Conservation (phyloP, 2,329 filamentous ascomycete genomes). For the Fusarium neocosmosporiellum region DNA sequence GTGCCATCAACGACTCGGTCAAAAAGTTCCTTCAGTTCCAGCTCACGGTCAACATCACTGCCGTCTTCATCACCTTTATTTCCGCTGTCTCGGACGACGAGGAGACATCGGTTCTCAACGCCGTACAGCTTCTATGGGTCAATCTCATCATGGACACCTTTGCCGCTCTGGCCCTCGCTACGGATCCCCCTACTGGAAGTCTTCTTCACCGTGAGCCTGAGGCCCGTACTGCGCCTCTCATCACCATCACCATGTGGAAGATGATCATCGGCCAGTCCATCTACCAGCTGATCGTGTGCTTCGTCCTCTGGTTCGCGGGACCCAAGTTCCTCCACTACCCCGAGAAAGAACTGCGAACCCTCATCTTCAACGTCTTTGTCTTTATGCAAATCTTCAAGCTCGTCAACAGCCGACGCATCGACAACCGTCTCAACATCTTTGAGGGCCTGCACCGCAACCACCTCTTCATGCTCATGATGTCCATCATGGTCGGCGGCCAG, state of each 20-base stretch:
- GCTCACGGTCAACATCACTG: slow-evolving; percentile 77
- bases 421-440: slow-evolving; percentile 90
- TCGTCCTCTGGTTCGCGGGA: slow-evolving; percentile 71
- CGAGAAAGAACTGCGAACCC: slow-evolving; percentile 59
- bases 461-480: slow-evolving; percentile 42
- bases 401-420: slow-evolving; percentile 74
- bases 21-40: slow-evolving; percentile 77
- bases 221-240: slow-evolving; percentile 75
- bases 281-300: slow-evolving; percentile 68
- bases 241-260: slow-evolving; percentile 77
- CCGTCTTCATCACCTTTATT: slow-evolving; percentile 72
- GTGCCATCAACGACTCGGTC: slow-evolving; percentile 74
- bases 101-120: slow-evolving; percentile 71
- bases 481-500: slow-evolving; percentile 44
- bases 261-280: slow-evolving; percentile 72
- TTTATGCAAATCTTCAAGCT: slow-evolving; percentile 81
- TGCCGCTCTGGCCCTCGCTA: slow-evolving; percentile 72
- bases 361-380: slow-evolving; percentile 77
- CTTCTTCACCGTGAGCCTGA: slow-evolving; percentile 65
- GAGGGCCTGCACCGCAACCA: slow-evolving; percentile 65
- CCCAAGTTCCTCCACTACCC: slow-evolving; percentile 61
- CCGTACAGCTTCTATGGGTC: slow-evolving; percentile 75
- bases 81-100: slow-evolving; percentile 65
- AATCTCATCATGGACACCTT: slow-evolving; percentile 78
- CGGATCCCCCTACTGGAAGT: slow-evolving; percentile 68